A percentile compares a stretch with the other conserved stretches of the same genome.
These are phyloP conservation scores for Mortierella sp. DNA, from an alignment of 371 early-diverging fungal species.

Conservation along the genomic window DNA sequence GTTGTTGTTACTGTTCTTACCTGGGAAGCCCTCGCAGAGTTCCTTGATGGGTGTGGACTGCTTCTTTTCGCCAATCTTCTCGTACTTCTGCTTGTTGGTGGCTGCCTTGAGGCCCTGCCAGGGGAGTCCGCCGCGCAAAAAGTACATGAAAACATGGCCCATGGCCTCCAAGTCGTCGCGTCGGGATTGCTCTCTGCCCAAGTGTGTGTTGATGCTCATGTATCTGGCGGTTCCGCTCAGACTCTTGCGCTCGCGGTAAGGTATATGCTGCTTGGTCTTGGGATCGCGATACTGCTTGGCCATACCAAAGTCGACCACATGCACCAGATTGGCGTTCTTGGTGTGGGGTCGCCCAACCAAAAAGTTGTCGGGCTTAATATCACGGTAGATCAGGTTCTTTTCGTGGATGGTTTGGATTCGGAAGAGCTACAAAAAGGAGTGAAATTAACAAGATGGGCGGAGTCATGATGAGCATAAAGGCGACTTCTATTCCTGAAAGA, in stretches of 20 bases:
- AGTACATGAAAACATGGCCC: conserved; percentile 99
- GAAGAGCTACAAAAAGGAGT: conserved; percentile 67
- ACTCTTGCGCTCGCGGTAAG: conserved; percentile 92
- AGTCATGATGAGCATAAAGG: neutral
- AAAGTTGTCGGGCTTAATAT: conserved; percentile 99
- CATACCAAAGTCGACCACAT: conserved; percentile 98
- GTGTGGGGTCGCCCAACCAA: conserved; percentile 86
- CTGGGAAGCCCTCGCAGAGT: conserved; percentile 93
- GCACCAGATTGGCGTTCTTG: conserved; percentile 72
- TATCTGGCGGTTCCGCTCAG: conserved; percentile 98
- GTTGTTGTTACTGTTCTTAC: conserved; percentile 41
- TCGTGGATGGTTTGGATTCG: conserved; percentile 97
- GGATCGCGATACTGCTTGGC: conserved; percentile 97
- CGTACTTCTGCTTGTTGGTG: conserved; percentile 99
- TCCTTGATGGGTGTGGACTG: conserved; percentile 93
- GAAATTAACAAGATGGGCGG: neutral
- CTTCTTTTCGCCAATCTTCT: conserved; percentile 99
- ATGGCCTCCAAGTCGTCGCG: conserved; percentile 99
- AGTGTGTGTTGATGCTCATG: conserved; percentile 97
- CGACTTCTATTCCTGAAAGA: neutral
- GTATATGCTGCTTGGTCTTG: conserved; percentile 94
- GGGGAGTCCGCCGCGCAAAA: conserved; percentile 97
- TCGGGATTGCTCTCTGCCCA: conserved; percentile 83
- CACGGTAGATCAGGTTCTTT: conserved; percentile 97
- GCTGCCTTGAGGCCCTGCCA: conserved; percentile 99